phyloP scores from a whole-genome alignment of 257 asterid species.

The Solanum pinnatisectum region DNA sequence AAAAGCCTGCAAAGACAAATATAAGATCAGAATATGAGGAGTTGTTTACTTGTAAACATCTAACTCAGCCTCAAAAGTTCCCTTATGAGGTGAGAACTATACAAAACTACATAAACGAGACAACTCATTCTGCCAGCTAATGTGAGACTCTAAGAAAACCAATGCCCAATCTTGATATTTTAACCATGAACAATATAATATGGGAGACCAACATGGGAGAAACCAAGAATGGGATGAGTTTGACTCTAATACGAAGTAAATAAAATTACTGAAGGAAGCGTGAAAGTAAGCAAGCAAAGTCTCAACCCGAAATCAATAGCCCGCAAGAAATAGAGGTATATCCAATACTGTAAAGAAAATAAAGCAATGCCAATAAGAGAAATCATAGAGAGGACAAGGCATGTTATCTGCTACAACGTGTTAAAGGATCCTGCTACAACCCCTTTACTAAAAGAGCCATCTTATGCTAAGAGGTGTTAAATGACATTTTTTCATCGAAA shows the following conservation, averaged over 20 bases:
- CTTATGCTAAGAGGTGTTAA: too few species aligned
- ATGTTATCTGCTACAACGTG: too few species aligned
- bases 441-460: too few species aligned
- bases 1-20: constrained; percentile 45
- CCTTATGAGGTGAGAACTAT: background rate
- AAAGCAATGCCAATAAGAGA: too few species aligned
- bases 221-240: background rate
- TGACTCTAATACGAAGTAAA: background rate
- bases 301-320: too few species aligned
- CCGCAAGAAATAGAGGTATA: too few species aligned
- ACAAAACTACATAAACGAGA: background rate
- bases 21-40: background rate
- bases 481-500: too few species aligned
- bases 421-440: too few species aligned
- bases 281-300: too few species aligned
- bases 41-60: background rate
- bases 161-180: background rate
- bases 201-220: background rate
- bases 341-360: too few species aligned
- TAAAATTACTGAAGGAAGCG: background rate
- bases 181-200: background rate
- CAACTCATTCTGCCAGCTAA: background rate
- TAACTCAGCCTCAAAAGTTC: background rate
- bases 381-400: too few species aligned
- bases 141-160: background rate